Percentiles rank a stretch among this genome's conserved stretches.
Conservation (phyloP, 176 grass and related monocot species). For the sorghum (Sorghum bicolor) region DNA sequence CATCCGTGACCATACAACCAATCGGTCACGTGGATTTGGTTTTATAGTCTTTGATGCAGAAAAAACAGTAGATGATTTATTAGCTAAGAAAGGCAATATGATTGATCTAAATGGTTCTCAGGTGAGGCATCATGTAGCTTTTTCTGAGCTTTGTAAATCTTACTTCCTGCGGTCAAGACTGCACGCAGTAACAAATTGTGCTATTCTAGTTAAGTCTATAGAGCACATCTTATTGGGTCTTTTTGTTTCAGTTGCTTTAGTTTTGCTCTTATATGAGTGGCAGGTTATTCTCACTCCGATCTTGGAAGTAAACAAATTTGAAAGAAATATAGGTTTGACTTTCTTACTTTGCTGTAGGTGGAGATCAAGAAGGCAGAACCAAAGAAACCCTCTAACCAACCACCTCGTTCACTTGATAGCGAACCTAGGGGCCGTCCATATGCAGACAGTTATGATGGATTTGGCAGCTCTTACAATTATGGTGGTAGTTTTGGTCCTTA, state of each 20-base stretch:
- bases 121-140: conserved; percentile 50
- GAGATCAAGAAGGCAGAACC: conserved; percentile 99
- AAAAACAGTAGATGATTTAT: conserved; percentile 85
- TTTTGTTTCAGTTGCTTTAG: conserved; percentile 11
- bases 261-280: conserved; percentile 5
- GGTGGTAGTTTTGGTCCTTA: conserved; percentile 61
- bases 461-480: conserved; percentile 50
- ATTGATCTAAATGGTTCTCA: conserved; percentile 88
- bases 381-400: conserved; percentile 82
- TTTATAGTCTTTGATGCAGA: conserved; percentile 91
- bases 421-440: conserved; percentile 48
- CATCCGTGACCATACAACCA: conserved; percentile 79
- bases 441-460: conserved; percentile 60
- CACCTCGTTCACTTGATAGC: conserved; percentile 54
- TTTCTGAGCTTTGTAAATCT: conserved; percentile 30
- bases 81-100: conserved; percentile 93
- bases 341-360: conserved; percentile 81
- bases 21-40: conserved; percentile 74
- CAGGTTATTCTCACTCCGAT: conserved; percentile 33
- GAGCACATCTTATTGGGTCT: neutral
- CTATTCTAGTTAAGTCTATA: conserved; percentile 11
- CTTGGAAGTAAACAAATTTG: conserved; percentile 17
- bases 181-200: neutral
- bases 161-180: conserved; percentile 6
- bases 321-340: conserved; percentile 54